Evolutionary conservation across 108 stramenopile species (phyloP).

Genomic region (Skeletonema potamos): DNA sequence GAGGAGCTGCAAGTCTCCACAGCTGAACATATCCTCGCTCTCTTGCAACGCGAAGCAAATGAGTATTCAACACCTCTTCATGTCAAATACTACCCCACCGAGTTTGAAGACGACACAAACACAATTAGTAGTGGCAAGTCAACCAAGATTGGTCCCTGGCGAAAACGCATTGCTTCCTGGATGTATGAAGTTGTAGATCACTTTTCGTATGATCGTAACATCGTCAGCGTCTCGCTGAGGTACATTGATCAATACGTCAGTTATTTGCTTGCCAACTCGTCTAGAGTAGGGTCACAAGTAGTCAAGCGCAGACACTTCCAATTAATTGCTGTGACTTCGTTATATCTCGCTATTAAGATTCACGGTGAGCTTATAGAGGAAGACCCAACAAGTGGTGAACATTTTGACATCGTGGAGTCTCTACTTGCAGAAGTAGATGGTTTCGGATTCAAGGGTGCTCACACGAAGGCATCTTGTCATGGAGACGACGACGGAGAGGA

Average conservation of each 20-base stretch:
- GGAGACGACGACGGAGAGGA: constrained; percentile 16
- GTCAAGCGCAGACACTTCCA: constrained; percentile 50
- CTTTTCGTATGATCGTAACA: constrained; percentile 73
- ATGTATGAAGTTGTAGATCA: constrained; percentile 82
- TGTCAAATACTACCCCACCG: constrained; percentile 32
- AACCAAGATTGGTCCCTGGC: constrained; percentile 36
- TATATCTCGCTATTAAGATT: constrained; percentile 80
- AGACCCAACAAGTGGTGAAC: constrained; percentile 11
- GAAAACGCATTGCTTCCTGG: constrained; percentile 80
- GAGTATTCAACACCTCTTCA: constrained; percentile 31
- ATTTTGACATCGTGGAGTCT: constrained; percentile 15
- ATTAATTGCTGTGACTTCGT: constrained; percentile 73
- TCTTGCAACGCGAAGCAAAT: constrained; percentile 31
- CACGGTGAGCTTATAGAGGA: constrained; percentile 49
- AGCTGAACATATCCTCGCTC: constrained; percentile 27
- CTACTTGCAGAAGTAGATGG: constrained; percentile 38
- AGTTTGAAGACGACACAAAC: constrained; percentile 25
- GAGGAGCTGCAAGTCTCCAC: constrained; percentile 3
- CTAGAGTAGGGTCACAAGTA: constrained; percentile 37
- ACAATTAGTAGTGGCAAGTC: constrained; percentile 1
- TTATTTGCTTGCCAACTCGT: constrained; percentile 3
- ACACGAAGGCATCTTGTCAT: not conserved
- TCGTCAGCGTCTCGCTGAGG: constrained; percentile 67
- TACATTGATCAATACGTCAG: constrained; percentile 74
- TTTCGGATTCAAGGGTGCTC: constrained; percentile 10